Base-by-base conservation (phyloP, 805 yeast species). In the Maudiozyma saulgeensis region DNA sequence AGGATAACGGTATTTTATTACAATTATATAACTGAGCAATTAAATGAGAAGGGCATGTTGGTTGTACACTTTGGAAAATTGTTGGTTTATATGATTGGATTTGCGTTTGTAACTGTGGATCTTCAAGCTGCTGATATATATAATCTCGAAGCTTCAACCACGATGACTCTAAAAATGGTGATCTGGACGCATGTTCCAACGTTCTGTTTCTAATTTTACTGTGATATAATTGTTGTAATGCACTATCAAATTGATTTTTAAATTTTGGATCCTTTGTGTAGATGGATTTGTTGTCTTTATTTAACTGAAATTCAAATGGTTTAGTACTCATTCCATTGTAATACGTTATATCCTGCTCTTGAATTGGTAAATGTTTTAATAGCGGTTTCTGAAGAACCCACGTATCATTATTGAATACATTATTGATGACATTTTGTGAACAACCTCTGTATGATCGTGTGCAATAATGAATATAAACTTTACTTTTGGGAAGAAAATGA, bases 211-310 rank as follows among this genome's bases (percentile, higher is more conserved):
- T 41, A 8, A 59, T 51, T 41, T 57, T 51, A 5, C 47, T 49
- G 23, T 59, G 53, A 44, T 52, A 56, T 16, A 55, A 38, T 35
- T 44, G 47, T 26, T 49, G 49, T 42, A 59, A 28, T 16, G 58
- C 42, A 11, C 15, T 43, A 44, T 57, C 58, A 16, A 59, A 26
- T 8, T 46, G 41, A 8, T 37, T 38, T 42, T 45, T 56, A 41
- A 59, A 57, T 18, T 34, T 40, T 11, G 21, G 18, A 41, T 54
- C 47, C 23, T 31, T 45, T 9, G 45, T 41, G 40, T 57, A 57
- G 6, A 56, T 23, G 37, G 37, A 31, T 12, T 42, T 25, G 19
- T 28, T 25, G n/a, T 21, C 13, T 5, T 32, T 21, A 15, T 11
- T 21, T 16, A 49, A 13, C 3, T 31, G 23, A 26, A 49, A 48